phyloP scores from a whole-genome alignment of 768 basidiomycete genomes.

The Auriscalpium microsporum region DNA sequence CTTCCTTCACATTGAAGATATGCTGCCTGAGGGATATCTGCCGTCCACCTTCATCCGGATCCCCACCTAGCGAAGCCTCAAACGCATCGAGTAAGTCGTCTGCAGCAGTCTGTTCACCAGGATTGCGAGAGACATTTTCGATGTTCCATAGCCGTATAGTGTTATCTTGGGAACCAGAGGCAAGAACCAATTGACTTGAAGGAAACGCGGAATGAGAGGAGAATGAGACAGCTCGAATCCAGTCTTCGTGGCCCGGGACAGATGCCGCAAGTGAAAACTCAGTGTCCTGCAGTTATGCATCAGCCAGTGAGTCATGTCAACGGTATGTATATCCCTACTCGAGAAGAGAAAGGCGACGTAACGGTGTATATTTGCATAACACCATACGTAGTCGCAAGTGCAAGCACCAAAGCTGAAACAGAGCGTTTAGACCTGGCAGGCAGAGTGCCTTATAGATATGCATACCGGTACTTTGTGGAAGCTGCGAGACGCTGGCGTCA shows the following conservation, averaged over 20 bases:
- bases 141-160: constrained; percentile 93
- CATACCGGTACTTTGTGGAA: constrained; percentile 66
- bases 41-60: constrained; percentile 69
- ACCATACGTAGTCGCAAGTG: constrained; percentile 74
- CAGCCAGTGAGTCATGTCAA: too few species aligned
- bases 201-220: constrained; percentile 22
- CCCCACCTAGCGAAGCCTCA: constrained; percentile 72
- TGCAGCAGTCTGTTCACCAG: constrained; percentile 20
- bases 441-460: too few species aligned
- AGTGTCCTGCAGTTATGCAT: neutral
- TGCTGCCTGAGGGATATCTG: constrained; percentile 89
- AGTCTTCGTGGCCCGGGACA: constrained; percentile 88
- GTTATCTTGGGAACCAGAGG: constrained; percentile 92
- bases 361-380: constrained; percentile 72
- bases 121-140: constrained; percentile 29
- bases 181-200: constrained; percentile 55
- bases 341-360: too few species aligned
- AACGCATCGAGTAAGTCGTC: constrained; percentile 85
- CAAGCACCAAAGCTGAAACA: constrained; percentile 56
- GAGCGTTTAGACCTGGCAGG: too few species aligned
- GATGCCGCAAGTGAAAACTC: constrained; percentile 55
- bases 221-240: constrained; percentile 82
- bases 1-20: constrained; percentile 54
- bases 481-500: constrained; percentile 47
- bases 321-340: too few species aligned